Base-by-base conservation (phyloP, 2,329 filamentous ascomycete genomes). In the Cryphonectria nitschkei region DNA sequence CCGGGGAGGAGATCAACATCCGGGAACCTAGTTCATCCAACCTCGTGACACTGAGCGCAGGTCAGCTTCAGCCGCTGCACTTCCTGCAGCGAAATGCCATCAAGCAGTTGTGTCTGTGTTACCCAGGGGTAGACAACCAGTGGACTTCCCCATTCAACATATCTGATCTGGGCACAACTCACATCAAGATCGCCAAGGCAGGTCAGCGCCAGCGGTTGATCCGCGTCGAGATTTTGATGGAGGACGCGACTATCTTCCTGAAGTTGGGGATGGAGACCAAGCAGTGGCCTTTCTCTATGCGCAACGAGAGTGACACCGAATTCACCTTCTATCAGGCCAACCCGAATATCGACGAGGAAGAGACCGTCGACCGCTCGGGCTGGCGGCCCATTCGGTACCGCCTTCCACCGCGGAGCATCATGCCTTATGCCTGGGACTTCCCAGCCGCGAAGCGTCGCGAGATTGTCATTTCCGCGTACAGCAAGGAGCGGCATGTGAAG, bases 371-470 rank as follows among this genome's bases (percentile, higher is more conserved):
- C 77, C 86, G 90, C 70, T 95, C 93, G 68, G 93, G 94, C 4
- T 99, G 96, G 93, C 92, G 93, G 74, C 95, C 94, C 2, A 93
- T 99, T 73, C 88, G 94, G 68, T 99, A 99, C 81, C 92, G 95
- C 43, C 85, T 99, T 41, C 97, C 97, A 2, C 91, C 95, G 16
- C 88, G 96, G 72, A 98, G 95, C 80, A 98, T 99, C 80, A 99
- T 99, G 96, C 96, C 97, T 0, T 99, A 99, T 77, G 95, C 96
- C 1, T 99, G 96, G 96, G 97, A 99, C 79, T 99, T 97, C 81
- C 97, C 96, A 0, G 95, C 96, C 1, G 95, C 94, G n/a, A 98
- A 97, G 82, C 92, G 93, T 82, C 97, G 96, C 77, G 96, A 98
- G 79, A 88, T 99, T 54, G 90, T 98, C 65, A 89, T 99, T 78